Conservation (phyloP, 2,329 filamentous ascomycete species). For the Fusarium ambrosium region DNA sequence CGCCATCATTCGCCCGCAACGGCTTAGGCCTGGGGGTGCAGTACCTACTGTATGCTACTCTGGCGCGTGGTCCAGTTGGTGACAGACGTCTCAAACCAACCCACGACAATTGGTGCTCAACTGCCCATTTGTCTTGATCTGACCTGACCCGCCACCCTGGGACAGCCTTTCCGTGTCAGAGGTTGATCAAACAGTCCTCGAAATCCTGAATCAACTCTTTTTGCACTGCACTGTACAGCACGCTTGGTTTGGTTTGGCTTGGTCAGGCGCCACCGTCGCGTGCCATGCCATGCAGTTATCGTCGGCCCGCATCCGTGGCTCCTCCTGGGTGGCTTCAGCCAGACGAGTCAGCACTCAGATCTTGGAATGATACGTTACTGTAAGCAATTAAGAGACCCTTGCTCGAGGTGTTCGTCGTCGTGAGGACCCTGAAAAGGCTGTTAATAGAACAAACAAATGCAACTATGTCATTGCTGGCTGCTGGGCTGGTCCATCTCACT, state of each 20-base stretch:
- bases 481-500: neutral
- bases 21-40: neutral
- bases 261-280: neutral
- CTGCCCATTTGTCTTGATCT: constrained; percentile 18
- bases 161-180: neutral
- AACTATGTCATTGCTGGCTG: constrained; percentile 26
- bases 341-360: constrained; percentile 31
- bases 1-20: neutral
- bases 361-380: constrained; percentile 39
- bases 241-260: constrained; percentile 5
- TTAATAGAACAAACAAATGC: constrained; percentile 15
- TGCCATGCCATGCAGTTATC: constrained; percentile 26
- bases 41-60: neutral
- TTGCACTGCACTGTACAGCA: neutral
- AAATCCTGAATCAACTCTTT: neutral
- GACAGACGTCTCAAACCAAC: constrained; percentile 1
- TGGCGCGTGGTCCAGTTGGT: constrained; percentile 10
- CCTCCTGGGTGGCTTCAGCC: constrained; percentile 22
- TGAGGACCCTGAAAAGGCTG: constrained; percentile 8
- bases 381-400: constrained; percentile 28
- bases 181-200: constrained; percentile 5
- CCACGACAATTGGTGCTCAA: neutral
- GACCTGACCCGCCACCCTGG: constrained; percentile 16
- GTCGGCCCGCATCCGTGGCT: constrained; percentile 24
- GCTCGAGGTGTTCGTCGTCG: neutral